These are phyloP conservation scores for Nicotiana paniculata DNA, from an alignment of 257 asterid genomes.

Conservation along the genomic window DNA sequence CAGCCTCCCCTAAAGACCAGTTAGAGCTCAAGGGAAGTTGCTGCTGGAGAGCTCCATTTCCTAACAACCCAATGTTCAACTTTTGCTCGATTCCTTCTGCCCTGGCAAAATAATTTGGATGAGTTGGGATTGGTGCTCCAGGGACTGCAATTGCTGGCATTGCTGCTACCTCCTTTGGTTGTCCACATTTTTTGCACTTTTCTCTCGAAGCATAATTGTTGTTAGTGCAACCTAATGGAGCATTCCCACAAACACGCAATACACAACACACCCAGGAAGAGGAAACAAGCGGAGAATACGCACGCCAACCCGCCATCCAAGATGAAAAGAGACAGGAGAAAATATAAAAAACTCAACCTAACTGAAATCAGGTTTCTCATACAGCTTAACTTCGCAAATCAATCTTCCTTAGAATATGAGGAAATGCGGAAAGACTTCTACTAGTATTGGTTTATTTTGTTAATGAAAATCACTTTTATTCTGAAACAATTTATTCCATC, in stretches of 20 bases:
- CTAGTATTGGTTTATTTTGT: background rate
- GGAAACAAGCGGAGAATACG: conserved; percentile 59
- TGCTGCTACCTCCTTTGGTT: conserved; percentile 90
- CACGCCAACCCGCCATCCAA: conserved; percentile 83
- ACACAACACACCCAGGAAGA: conserved; percentile 76
- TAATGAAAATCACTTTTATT: background rate
- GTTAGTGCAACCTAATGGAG: conserved; percentile 97
- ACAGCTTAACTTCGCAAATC: background rate
- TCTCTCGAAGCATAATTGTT: conserved; percentile 98
- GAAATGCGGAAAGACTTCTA: background rate
- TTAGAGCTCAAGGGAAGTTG: conserved; percentile 52
- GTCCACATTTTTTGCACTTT: conserved; percentile 97
- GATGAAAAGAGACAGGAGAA: conserved; percentile 44
- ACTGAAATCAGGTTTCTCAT: conserved; percentile 28
- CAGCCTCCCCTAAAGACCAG: conserved; percentile 53
- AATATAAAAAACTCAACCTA: conserved; percentile 58
- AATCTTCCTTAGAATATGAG: background rate
- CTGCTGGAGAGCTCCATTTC: conserved; percentile 41
- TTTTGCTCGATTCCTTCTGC: conserved; percentile 52
- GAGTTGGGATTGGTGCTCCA: conserved; percentile 77
- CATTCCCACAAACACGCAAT: conserved; percentile 74
- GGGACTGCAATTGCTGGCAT: conserved; percentile 86
- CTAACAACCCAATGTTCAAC: conserved; percentile 34
- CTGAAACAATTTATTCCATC: background rate
- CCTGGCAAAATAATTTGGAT: conserved; percentile 84